These are phyloP conservation scores for Phytopythium delawarense DNA, from an alignment of 352 stramenopile species.

Conservation along the genomic window DNA sequence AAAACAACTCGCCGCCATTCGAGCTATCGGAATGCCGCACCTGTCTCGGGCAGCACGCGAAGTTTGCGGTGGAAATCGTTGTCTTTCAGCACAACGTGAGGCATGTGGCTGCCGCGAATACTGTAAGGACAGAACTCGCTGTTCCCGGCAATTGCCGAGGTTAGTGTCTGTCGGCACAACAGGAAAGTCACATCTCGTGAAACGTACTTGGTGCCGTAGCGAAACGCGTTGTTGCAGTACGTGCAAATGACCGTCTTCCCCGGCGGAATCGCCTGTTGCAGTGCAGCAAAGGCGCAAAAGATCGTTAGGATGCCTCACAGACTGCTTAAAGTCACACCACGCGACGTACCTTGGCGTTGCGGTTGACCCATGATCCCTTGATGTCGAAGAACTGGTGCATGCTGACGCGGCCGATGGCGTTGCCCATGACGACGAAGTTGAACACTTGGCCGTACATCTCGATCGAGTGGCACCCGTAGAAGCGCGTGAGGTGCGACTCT, in stretches of 20 bases:
- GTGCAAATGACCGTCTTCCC: conserved; percentile 84
- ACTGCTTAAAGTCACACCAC: not conserved
- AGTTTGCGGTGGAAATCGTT: conserved; percentile 87
- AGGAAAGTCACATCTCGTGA: not conserved
- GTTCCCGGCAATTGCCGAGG: not conserved
- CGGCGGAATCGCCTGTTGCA: conserved; percentile 51
- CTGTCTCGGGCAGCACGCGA: conserved; percentile 55
- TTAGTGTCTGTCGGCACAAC: not conserved
- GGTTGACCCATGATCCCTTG: conserved; percentile 88
- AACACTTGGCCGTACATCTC: conserved; percentile 88
- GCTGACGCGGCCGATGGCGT: conserved; percentile 75
- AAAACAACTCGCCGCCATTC: not conserved
- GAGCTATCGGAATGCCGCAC: conserved; percentile 7
- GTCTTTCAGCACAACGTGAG: conserved; percentile 81
- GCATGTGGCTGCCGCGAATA: conserved; percentile 70
- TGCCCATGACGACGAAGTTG: conserved; percentile 91
- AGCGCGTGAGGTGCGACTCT: conserved; percentile 81
- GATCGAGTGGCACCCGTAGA: conserved; percentile 88
- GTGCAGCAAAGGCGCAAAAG: not conserved
- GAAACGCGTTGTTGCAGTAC: conserved; percentile 81
- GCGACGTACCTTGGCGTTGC: conserved; percentile 61
- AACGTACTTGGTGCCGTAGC: conserved; percentile 54
- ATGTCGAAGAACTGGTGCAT: conserved; percentile 91
- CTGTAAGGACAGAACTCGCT: conserved; percentile 73
- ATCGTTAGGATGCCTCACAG: not conserved